Conservation (phyloP, 352 stramenopile genomes). For the Globisporangium middletonii region DNA sequence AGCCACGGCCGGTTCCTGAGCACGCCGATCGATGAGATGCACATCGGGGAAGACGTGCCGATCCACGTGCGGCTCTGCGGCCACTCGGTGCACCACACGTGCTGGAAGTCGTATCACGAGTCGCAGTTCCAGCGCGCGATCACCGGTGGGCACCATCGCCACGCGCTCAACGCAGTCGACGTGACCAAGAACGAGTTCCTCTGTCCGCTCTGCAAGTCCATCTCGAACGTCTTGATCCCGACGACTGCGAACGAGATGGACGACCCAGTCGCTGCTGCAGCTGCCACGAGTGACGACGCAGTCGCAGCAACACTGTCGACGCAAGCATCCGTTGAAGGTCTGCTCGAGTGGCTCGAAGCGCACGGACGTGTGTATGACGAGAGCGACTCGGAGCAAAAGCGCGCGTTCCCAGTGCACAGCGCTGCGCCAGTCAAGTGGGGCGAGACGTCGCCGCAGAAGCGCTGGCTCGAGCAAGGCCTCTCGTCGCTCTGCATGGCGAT, state of each 20-base stretch:
- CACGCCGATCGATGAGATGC: conserved; percentile 85
- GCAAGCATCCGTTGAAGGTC: conserved; percentile 15
- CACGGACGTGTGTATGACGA: conserved; percentile 14
- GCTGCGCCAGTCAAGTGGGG: conserved; percentile 1
- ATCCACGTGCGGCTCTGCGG: conserved; percentile 87
- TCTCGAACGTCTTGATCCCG: conserved; percentile 96
- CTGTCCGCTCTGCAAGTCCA: conserved; percentile 95
- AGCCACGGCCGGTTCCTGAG: conserved; percentile 44
- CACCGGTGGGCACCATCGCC: conserved; percentile 91
- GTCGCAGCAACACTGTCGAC: background rate
- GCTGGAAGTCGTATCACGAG: conserved; percentile 93
- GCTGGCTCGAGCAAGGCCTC: conserved; percentile 63
- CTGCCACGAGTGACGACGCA: background rate
- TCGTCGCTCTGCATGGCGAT: conserved; percentile 81
- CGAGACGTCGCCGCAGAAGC: conserved; percentile 25
- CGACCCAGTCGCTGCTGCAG: background rate
- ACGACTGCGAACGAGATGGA: conserved; percentile 51
- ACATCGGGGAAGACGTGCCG: conserved; percentile 72
- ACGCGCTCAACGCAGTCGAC: conserved; percentile 91
- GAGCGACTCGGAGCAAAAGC: conserved; percentile 23
- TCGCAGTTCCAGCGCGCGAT: conserved; percentile 92
- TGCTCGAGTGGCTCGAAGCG: conserved; percentile 44
- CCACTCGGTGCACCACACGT: conserved; percentile 93
- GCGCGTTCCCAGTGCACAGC: background rate
- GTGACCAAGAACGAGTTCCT: conserved; percentile 96